phyloP scores from a whole-genome alignment of 2,329 filamentous ascomycete genomes.

The Ophiostoma quercus region DNA sequence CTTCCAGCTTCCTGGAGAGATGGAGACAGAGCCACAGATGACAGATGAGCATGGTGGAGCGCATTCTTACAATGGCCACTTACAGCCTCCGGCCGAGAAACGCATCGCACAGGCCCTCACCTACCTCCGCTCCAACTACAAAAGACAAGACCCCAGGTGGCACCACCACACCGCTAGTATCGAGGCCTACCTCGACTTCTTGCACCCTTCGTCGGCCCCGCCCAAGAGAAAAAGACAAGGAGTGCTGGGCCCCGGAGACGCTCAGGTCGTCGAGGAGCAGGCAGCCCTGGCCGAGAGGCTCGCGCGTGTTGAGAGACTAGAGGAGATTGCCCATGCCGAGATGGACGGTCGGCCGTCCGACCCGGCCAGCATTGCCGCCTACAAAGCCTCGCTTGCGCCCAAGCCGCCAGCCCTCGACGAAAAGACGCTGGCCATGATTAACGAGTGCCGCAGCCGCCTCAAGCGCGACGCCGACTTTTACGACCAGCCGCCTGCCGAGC shows the following conservation, averaged over 20 bases:
- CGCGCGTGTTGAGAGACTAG: not conserved
- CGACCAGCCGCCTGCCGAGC: not conserved
- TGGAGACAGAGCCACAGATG: not conserved
- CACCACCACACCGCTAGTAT: constrained; percentile 36
- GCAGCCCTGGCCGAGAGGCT: not conserved
- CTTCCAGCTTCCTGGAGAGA: not conserved
- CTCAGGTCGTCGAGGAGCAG: not conserved
- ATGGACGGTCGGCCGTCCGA: not conserved
- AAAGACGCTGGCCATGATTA: constrained; percentile 14
- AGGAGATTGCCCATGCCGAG: not conserved
- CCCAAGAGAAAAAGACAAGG: not conserved
- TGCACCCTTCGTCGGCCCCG: constrained; percentile 25
- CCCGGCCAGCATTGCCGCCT: not conserved
- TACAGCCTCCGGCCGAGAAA: not conserved
- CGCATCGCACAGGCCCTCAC: constrained; percentile 36
- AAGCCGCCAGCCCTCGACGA: constrained; percentile 1
- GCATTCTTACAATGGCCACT: not conserved
- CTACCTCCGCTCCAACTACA: constrained; percentile 48
- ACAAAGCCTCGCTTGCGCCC: not conserved
- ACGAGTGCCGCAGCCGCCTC: constrained; percentile 7
- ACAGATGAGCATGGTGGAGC: too few relatives aligned
- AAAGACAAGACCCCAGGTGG: constrained; percentile 41
- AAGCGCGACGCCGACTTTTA: constrained; percentile 6
- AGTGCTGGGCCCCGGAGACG: not conserved
- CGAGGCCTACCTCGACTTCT: constrained; percentile 38